Conservation (phyloP, 495 filamentous ascomycete genomes). For the Copromyces sp. region DNA sequence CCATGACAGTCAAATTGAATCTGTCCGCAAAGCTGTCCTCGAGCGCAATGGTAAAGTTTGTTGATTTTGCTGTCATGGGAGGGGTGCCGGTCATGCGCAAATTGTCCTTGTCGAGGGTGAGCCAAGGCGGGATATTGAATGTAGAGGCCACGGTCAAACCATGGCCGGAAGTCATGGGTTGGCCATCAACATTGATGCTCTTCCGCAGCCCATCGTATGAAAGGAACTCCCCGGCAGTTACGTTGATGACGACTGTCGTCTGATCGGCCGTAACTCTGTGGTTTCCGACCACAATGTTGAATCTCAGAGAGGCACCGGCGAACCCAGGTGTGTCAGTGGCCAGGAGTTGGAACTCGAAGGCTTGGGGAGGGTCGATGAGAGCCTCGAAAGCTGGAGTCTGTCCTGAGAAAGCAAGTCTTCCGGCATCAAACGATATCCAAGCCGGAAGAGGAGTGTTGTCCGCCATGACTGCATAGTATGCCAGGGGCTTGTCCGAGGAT, state of each 20-base stretch:
- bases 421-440: constrained; percentile 69
- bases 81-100: constrained; percentile 56
- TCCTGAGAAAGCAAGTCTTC: constrained; percentile 60
- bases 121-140: constrained; percentile 53
- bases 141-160: constrained; percentile 35
- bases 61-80: constrained; percentile 41
- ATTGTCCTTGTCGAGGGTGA: constrained; percentile 53
- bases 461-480: constrained; percentile 65
- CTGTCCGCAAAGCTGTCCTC: constrained; percentile 54
- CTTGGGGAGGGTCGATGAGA: constrained; percentile 56
- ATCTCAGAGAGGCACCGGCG: constrained; percentile 51
- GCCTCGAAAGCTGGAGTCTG: constrained; percentile 53
- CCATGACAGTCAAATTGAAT: constrained; percentile 50
- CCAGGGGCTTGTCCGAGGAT: constrained; percentile 19
- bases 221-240: constrained; percentile 44
- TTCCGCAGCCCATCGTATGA: constrained; percentile 43
- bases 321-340: constrained; percentile 76
- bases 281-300: constrained; percentile 59
- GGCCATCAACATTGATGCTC: constrained; percentile 53
- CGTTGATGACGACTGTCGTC: constrained; percentile 46
- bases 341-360: constrained; percentile 61
- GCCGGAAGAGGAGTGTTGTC: constrained; percentile 79
- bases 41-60: constrained; percentile 57
- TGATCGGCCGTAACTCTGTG: constrained; percentile 56
- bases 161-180: constrained; percentile 33